These are phyloP conservation scores for Linaria vulgaris DNA, from an alignment of 257 asterid species.

Conservation along the genomic window DNA sequence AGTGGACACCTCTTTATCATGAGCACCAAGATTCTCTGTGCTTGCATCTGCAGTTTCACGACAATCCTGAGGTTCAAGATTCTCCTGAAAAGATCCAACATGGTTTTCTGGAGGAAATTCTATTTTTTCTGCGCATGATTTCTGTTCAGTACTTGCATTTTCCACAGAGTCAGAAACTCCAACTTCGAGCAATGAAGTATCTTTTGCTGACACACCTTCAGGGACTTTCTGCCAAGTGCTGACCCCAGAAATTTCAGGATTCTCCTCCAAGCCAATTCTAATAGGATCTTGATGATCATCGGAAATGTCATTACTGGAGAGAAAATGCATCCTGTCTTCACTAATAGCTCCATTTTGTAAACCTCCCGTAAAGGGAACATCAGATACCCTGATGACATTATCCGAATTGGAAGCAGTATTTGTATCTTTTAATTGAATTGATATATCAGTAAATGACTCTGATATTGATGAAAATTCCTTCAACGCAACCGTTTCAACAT, in stretches of 20 bases:
- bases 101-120: constrained; percentile 39
- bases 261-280: constrained; percentile 34
- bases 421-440: constrained; percentile 29
- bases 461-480: constrained; percentile 33
- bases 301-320: constrained; percentile 28
- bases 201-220: constrained; percentile 27
- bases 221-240: constrained; percentile 33
- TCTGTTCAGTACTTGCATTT: constrained; percentile 30
- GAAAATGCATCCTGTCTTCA: constrained; percentile 28
- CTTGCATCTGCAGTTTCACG: constrained; percentile 34
- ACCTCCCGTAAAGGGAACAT: constrained; percentile 29
- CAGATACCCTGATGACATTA: constrained; percentile 37
- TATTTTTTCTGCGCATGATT: constrained; percentile 28
- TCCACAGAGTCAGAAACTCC: constrained; percentile 33
- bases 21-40: constrained; percentile 28
- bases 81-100: constrained; percentile 33
- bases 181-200: constrained; percentile 29
- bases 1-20: constrained; percentile 32
- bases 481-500: constrained; percentile 24
- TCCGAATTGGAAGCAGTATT: constrained; percentile 34
- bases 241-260: constrained; percentile 40
- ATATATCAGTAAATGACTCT: constrained; percentile 23
- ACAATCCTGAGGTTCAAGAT: constrained; percentile 31
- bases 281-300: constrained; percentile 28
- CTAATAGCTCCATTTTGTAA: constrained; percentile 31